Conservation (phyloP, 768 basidiomycete species). For the Naganishia friedmannii region DNA sequence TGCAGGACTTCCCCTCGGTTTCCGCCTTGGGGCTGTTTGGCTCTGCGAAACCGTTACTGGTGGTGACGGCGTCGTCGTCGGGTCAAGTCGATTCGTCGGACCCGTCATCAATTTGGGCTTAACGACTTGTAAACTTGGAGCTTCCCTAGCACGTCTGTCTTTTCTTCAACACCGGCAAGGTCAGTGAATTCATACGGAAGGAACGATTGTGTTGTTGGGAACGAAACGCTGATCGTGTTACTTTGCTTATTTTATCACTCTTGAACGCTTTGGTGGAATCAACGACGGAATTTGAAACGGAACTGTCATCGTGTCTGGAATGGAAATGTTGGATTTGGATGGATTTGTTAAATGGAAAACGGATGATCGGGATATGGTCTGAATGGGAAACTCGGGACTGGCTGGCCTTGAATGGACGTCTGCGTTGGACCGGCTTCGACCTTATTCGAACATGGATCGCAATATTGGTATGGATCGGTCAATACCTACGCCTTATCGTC, state of each 20-base stretch:
- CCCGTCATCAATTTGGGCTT: background rate
- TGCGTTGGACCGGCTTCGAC: background rate
- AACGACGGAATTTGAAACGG: background rate
- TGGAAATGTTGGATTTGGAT: constrained; percentile 7
- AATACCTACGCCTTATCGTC: background rate
- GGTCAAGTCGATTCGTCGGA: background rate
- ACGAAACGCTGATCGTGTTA: constrained; percentile 15
- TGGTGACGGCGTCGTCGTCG: constrained; percentile 10
- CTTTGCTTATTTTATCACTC: background rate
- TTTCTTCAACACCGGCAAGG: constrained; percentile 25
- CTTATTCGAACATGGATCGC: background rate
- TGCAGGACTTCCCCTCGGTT: background rate
- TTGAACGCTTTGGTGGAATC: background rate
- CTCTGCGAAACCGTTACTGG: constrained; percentile 6
- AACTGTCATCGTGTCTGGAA: background rate
- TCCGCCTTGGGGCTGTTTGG: background rate
- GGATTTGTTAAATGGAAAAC: background rate
- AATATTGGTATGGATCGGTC: background rate
- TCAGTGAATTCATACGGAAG: background rate
- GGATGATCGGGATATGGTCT: background rate
- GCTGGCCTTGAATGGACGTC: background rate
- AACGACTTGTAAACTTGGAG: background rate
- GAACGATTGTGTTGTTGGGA: background rate
- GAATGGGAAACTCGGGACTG: background rate
- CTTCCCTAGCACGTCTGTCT: constrained; percentile 24